A percentile compares a stretch with the other conserved stretches of the same genome.
Evolutionary conservation across 192 early-diverging fungal genomes (phyloP).

Genomic region (Helicostylum pulchrum): DNA sequence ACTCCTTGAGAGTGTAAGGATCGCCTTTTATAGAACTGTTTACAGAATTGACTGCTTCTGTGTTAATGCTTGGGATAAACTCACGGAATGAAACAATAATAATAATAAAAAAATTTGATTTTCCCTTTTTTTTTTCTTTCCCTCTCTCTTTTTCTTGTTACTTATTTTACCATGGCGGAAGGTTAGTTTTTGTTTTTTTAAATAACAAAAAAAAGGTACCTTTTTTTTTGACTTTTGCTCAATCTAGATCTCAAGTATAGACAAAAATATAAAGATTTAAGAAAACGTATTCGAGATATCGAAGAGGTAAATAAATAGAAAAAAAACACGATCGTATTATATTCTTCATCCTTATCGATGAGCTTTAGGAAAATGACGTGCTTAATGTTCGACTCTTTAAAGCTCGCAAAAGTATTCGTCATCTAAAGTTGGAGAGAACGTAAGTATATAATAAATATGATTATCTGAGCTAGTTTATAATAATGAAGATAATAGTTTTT

Average conservation of each 20-base stretch:
- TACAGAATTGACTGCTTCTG: too few species aligned
- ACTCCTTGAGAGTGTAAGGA: too few species aligned
- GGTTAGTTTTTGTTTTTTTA: neutral
- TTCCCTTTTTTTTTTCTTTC: constrained; percentile 6
- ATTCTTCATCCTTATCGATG: neutral
- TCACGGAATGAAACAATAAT: neutral
- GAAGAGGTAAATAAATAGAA: constrained; percentile 39
- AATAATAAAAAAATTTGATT: neutral
- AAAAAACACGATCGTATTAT: neutral
- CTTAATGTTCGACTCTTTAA: constrained; percentile 46
- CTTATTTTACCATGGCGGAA: constrained; percentile 8
- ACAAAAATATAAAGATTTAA: constrained; percentile 48
- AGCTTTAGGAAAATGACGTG: constrained; percentile 46
- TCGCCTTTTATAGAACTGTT: too few species aligned
- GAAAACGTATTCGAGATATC: constrained; percentile 50
- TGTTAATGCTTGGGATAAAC: too few species aligned
- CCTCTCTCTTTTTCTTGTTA: neutral
- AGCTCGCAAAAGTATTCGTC: constrained; percentile 47
- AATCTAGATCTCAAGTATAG: constrained; percentile 19
- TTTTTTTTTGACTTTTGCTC: neutral
- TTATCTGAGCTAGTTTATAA: neutral
- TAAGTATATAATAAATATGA: constrained; percentile 14
- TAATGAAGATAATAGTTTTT: constrained; percentile 2
- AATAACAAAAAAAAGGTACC: neutral
- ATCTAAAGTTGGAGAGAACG: constrained; percentile 47